Conservation (phyloP, 352 stramenopile genomes). For the Thraustochytrium sp. region DNA sequence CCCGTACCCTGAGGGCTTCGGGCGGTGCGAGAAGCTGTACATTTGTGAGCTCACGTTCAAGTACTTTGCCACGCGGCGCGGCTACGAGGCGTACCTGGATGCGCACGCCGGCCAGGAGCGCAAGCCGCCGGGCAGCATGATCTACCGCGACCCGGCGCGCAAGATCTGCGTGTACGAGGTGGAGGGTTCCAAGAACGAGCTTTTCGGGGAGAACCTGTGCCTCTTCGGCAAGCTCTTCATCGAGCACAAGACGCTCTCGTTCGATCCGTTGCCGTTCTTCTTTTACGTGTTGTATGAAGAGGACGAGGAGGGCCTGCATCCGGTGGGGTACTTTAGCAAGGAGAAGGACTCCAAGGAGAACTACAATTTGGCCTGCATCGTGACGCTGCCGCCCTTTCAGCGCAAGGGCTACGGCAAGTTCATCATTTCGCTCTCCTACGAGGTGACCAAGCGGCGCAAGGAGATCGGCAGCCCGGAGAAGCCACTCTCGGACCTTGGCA, state of each 20-base stretch:
- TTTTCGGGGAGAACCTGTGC: conserved; percentile 98
- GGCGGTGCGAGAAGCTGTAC: conserved; percentile 61
- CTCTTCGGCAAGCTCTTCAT: conserved; percentile 98
- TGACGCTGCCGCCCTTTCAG: conserved; percentile 98
- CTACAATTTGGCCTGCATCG: conserved; percentile 99
- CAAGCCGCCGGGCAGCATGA: conserved; percentile 67
- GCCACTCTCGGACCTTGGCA: conserved; percentile 94
- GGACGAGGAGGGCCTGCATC: conserved; percentile 56
- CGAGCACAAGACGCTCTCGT: conserved; percentile 98
- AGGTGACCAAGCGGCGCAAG: conserved; percentile 95
- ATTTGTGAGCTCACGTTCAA: conserved; percentile 81
- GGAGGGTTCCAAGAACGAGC: conserved; percentile 87
- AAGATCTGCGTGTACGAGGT: conserved; percentile 81
- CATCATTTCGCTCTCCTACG: conserved; percentile 98
- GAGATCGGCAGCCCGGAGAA: conserved; percentile 97
- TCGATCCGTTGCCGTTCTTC: conserved; percentile 98
- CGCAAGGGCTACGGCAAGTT: conserved; percentile 98
- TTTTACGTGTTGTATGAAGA: conserved; percentile 98
- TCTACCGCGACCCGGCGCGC: conserved; percentile 57
- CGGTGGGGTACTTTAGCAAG: conserved; percentile 96
- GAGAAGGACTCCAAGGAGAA: conserved; percentile 95
- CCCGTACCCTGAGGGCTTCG: conserved; percentile 74
- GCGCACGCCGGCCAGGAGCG: conserved; percentile 53
- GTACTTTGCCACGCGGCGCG: conserved; percentile 59
- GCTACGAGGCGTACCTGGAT: background rate